A percentile compares a stretch with the other conserved stretches of the same genome.
These are phyloP conservation scores for Amanita brunnescens DNA, from an alignment of 768 basidiomycete species.

Conservation along the genomic window DNA sequence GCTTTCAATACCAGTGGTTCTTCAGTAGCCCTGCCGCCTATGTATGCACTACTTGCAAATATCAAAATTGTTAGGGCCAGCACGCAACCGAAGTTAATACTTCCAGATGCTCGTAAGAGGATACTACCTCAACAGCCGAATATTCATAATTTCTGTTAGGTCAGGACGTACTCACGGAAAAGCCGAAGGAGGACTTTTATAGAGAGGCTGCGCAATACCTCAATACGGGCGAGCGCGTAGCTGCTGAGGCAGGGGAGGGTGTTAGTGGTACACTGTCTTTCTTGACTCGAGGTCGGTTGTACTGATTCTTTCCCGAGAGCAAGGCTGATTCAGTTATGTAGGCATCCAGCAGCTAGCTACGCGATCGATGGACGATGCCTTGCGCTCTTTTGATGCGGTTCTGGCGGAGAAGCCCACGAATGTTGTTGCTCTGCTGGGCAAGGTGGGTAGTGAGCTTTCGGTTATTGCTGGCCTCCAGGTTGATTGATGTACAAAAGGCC, in stretches of 20 bases:
- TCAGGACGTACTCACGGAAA: constrained; percentile 55
- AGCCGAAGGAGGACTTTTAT: constrained; percentile 60
- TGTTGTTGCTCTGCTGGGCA: constrained; percentile 79
- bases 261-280: constrained; percentile 49
- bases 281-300: constrained; percentile 54
- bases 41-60: constrained; percentile 80
- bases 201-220: constrained; percentile 61
- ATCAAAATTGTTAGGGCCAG: constrained; percentile 74
- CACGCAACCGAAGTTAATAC: constrained; percentile 72
- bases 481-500: constrained; percentile 38
- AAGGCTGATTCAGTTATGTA: constrained; percentile 18
- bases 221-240: constrained; percentile 50
- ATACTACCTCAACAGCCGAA: not conserved
- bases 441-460: constrained; percentile 37
- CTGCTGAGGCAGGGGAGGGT: constrained; percentile 50
- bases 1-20: constrained; percentile 45
- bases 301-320: not conserved
- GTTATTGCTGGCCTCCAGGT: not conserved
- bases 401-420: constrained; percentile 76
- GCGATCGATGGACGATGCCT: constrained; percentile 74
- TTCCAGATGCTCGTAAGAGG: constrained; percentile 65
- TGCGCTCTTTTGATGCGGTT: constrained; percentile 74
- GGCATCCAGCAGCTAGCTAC: constrained; percentile 79
- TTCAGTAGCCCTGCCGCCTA: constrained; percentile 50
- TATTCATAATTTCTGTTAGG: constrained; percentile 28